Evolutionary conservation across 768 basidiomycete species (phyloP), one percentile per base, ranked within the genome.

Genomic region (Leccinum longicurvipes): DNA sequence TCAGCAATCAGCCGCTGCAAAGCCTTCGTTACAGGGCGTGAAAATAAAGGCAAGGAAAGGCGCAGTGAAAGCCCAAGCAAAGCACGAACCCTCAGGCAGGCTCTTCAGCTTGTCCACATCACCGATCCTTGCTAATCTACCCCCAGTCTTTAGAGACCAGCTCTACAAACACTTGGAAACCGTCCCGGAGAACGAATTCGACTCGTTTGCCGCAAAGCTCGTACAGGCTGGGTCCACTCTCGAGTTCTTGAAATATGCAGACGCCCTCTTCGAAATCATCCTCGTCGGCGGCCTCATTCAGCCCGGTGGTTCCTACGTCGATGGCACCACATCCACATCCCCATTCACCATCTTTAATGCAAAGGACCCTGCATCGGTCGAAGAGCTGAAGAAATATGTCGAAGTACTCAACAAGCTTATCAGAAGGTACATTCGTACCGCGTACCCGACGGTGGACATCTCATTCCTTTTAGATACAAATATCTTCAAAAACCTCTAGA

Each of bases 401-500:
- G 95, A 96, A 58, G 95, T 97, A 32, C 79, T 98, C 65, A 93
- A 93, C 74, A 95, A 93, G 77, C 87, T 98, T 56, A 93, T 95
- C 79, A 82, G 96, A 75, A 87, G 96, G 93, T 91, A 64, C 54
- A 73, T 59, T 31, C 11, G 28, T 41, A 32, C 53, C 21, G 0
- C 27, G 17, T 61, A 56, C 58, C 56, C 48, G 54, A 54, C 46
- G 3, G 31, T 51, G 7, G 15, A 24, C 8, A 7, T 19, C 50
- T 62, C 61, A 56, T 47, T 19, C 21, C 32, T 32, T 42, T 53
- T 67, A 96, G 94, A 76, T 98, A 98, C 82, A 98, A 98, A 75
- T 99, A 98, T 81, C 91, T 99, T 65, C 96, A 98, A 74, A 93
- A 89, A 73, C 93, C 96, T 44, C 85, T 99, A 47, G 96, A 98